Base-by-base conservation (phyloP, 2,329 filamentous ascomycete genomes). In the Hansfordia pulvinata region DNA sequence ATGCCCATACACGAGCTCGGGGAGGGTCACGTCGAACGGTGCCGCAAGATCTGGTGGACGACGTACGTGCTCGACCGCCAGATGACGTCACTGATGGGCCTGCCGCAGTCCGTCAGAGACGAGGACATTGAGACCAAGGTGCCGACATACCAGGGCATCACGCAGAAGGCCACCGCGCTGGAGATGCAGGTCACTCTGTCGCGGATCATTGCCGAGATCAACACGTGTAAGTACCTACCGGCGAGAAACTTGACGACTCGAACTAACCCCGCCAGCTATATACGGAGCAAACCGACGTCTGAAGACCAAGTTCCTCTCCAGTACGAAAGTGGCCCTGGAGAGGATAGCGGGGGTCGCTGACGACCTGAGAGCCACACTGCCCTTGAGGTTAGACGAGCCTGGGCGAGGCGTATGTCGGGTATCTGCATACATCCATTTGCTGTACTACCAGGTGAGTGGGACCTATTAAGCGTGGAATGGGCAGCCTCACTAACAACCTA, bases 41-140 rank as follows among this genome's bases (percentile, higher is more conserved):
- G 55, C 27, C 57, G 61, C 2, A 55, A 54, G 18, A 49, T 63
- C 8, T 69, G 62, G 62, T 69, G 63, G 62, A 68, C 64, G 0
- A 50, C 65, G 0, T 67, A 64, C 20, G 49, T 68, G 2, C 41
- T 69, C 1, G 64, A 69, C 28, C 52, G 63, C 3, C 55, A 68
- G 34, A 64, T 68, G 53, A 62, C 61, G 2, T 62, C 61, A 1
- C 34, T 68, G 3, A 64, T 68, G 56, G 64, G 64, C 0, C 33
- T 65, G 1, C 64, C 65, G 0, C 53, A 59, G 23, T 56, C 59
- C 0, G 49, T 69, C 2, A 47, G 50, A 12, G 62, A 68, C 20
- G 56, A 64, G n/a, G 59, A 69, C 21, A 54, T 71, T 1, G 50
- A 57, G 6, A 56, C 59, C 1, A 47, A 51, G 17, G 36, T 53